These are phyloP conservation scores for Spergularia azorica DNA, from an alignment of 179 eudicot species.

Conservation along the genomic window DNA sequence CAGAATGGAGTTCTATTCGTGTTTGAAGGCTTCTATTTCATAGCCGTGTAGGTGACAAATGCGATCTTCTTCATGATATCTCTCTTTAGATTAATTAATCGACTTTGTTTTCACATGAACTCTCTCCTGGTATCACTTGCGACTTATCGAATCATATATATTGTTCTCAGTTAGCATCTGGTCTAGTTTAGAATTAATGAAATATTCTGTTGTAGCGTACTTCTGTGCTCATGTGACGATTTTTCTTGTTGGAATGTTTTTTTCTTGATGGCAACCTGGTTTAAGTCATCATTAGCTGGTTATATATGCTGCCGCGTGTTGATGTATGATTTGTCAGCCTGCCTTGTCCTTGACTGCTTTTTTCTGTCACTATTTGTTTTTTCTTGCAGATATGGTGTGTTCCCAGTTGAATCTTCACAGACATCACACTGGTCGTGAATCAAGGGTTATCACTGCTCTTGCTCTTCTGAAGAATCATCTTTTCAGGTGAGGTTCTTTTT, in stretches of 20 bases:
- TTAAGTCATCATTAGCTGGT: not conserved
- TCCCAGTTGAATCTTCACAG: constrained; percentile 79
- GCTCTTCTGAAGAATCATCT: constrained; percentile 86
- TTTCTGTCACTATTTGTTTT: not conserved
- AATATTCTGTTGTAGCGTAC: not conserved
- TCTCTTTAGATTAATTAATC: not conserved
- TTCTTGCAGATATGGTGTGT: constrained; percentile 62
- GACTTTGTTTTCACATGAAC: not conserved
- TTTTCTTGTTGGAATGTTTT: too few species aligned
- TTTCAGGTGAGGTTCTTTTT: constrained; percentile 49
- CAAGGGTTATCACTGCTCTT: constrained; percentile 91
- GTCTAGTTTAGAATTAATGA: not conserved
- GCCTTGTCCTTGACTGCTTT: not conserved
- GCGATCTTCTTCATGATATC: not conserved
- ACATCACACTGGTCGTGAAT: constrained; percentile 83
- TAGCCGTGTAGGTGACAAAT: not conserved
- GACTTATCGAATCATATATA: not conserved
- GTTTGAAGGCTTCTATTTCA: not conserved
- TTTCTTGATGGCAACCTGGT: not conserved
- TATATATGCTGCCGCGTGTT: not conserved
- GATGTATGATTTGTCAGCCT: too few species aligned
- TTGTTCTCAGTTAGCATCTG: not conserved
- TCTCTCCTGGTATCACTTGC: not conserved
- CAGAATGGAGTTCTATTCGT: not conserved
- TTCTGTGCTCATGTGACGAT: not conserved